These are phyloP conservation scores for Cercospora janseana DNA, from an alignment of 2,329 filamentous ascomycete genomes.

Conservation along the genomic window DNA sequence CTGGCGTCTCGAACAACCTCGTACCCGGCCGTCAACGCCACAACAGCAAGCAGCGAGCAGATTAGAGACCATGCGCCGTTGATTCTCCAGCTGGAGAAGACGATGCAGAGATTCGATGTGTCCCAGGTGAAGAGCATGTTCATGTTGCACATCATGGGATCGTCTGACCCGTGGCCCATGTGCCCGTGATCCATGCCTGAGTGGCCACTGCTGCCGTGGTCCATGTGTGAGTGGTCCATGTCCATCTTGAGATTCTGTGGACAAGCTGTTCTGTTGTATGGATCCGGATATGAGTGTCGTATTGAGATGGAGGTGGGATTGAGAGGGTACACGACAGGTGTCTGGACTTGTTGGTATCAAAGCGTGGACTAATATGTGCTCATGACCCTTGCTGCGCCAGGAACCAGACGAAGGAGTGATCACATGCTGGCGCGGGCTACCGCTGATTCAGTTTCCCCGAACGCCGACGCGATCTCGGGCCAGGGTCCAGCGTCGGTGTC, in stretches of 20 bases:
- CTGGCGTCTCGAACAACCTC: slow-evolving; percentile 78
- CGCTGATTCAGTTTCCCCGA: neutral
- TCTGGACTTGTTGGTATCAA: slow-evolving; percentile 1
- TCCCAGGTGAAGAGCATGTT: slow-evolving; percentile 95
- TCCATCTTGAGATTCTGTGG: neutral
- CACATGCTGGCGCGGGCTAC: neutral
- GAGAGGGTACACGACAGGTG: neutral
- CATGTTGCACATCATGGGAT: slow-evolving; percentile 76
- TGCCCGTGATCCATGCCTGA: slow-evolving; percentile 23
- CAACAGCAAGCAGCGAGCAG: slow-evolving; percentile 76
- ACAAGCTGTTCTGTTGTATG: neutral
- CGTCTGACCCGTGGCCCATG: slow-evolving; percentile 58
- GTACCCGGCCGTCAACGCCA: slow-evolving; percentile 85
- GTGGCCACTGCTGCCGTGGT: slow-evolving; percentile 16
- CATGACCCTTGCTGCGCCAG: slow-evolving; percentile 2
- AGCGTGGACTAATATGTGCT: slow-evolving; percentile 6
- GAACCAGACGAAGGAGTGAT: neutral
- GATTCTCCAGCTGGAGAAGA: slow-evolving; percentile 90
- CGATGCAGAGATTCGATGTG: slow-evolving; percentile 88
- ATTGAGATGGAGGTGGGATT: neutral
- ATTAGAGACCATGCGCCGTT: slow-evolving; percentile 70
- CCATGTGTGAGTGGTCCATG: slow-evolving; percentile 30
- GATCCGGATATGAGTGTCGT: neutral
- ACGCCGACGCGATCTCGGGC: neutral
- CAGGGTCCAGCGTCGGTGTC: neutral